phyloP scores from a whole-genome alignment of 345 rosid species.

The Litchi chinensis region DNA sequence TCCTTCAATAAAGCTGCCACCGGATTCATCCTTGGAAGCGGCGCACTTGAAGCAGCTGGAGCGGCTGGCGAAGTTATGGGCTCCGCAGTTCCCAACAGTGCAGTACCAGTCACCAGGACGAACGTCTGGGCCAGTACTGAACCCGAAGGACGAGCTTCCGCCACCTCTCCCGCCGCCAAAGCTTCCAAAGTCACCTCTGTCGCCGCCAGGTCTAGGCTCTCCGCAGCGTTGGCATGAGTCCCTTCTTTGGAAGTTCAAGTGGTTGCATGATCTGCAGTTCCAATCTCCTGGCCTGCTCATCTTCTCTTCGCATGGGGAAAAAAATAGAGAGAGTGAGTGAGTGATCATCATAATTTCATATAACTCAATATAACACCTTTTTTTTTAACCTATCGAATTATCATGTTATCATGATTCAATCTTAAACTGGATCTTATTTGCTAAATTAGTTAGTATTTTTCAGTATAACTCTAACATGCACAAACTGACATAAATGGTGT shows the following conservation, averaged over 20 bases:
- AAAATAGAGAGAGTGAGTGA: not conserved
- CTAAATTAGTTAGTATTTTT: not conserved
- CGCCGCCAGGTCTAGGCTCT: constrained; percentile 43
- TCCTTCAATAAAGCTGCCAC: constrained; percentile 18
- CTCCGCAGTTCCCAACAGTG: constrained; percentile 55
- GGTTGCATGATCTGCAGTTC: constrained; percentile 86
- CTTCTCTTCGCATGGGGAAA: constrained; percentile 22
- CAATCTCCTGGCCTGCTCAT: constrained; percentile 96
- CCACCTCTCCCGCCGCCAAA: constrained; percentile 47
- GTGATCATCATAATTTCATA: not conserved
- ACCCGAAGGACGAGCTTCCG: constrained; percentile 46
- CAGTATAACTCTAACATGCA: no score
- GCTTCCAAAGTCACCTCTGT: constrained; percentile 35
- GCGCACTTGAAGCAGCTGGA: constrained; percentile 74
- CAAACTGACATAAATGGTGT: no score
- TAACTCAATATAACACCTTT: not conserved
- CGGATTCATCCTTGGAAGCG: constrained; percentile 49
- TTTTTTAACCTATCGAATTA: no score
- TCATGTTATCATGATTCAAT: no score
- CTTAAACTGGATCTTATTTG: not conserved
- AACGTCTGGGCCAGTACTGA: constrained; percentile 68
- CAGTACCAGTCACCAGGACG: constrained; percentile 90
- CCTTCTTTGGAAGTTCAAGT: constrained; percentile 84
- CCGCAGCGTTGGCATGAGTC: constrained; percentile 84
- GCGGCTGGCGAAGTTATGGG: constrained; percentile 79